phyloP scores from a whole-genome alignment of 2,329 filamentous ascomycete genomes.

The Aureobasidium sp. region DNA sequence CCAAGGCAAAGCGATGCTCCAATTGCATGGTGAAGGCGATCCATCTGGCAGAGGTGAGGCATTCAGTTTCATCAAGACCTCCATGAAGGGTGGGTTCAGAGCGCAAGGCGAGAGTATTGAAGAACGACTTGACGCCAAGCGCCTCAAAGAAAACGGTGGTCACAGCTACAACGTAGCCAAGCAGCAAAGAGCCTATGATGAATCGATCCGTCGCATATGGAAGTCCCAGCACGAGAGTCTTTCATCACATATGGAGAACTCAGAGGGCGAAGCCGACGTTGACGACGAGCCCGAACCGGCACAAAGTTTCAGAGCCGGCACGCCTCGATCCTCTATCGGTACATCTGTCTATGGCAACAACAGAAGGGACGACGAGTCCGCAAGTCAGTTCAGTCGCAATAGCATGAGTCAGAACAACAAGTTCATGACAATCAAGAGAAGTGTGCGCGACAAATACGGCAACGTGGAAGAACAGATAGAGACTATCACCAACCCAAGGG shows the following conservation, averaged over 20 bases:
- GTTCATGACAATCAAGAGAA: conserved; percentile 66
- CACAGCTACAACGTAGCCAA: conserved; percentile 97
- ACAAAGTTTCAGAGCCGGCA: conserved; percentile 41
- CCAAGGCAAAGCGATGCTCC: conserved; percentile 92
- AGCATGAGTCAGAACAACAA: conserved; percentile 54
- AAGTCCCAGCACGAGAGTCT: conserved; percentile 75
- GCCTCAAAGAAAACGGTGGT: conserved; percentile 62
- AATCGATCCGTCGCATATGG: conserved; percentile 89
- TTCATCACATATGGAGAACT: conserved; percentile 65
- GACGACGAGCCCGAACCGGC: conserved; percentile 41
- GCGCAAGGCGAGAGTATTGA: conserved; percentile 82
- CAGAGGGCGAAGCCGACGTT: conserved; percentile 64
- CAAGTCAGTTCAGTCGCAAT: conserved; percentile 43
- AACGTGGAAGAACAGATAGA: conserved; percentile 16
- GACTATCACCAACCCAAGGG: conserved; percentile 57
- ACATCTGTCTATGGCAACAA: conserved; percentile 40
- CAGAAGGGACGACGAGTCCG: conserved; percentile 69
- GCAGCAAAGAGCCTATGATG: conserved; percentile 86
- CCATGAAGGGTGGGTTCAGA: conserved; percentile 97
- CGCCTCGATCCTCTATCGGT: conserved; percentile 59
- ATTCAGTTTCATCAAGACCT: conserved; percentile 95
- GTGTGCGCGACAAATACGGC: conserved; percentile 55
- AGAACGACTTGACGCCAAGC: conserved; percentile 76
- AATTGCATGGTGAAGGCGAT: conserved; percentile 88
- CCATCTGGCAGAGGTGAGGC: conserved; percentile 88